A percentile compares a stretch with the other conserved stretches of the same genome.
Evolutionary conservation across 106 monocot species (phyloP).

Genomic region (Dendrobium huoshanense): DNA sequence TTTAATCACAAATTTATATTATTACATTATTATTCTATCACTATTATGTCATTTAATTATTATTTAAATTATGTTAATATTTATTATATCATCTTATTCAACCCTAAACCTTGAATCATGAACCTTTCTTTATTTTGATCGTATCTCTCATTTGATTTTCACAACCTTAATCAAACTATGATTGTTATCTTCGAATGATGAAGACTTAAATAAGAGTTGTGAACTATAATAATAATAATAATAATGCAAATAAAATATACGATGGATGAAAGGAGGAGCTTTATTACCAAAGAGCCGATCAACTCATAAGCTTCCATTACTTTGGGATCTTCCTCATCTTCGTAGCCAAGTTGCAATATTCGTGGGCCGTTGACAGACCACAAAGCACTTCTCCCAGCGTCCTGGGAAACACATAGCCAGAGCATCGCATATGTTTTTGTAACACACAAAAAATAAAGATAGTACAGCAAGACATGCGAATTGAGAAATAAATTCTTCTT

Average conservation of each 20-base stretch:
- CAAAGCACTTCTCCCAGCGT: conserved; percentile 68
- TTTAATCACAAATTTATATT: too few species aligned
- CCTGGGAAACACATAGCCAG: conserved; percentile 25
- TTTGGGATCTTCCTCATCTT: conserved; percentile 90
- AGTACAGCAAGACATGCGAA: too few species aligned
- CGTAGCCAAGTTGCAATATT: conserved; percentile 92
- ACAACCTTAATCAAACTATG: not conserved
- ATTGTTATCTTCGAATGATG: not conserved
- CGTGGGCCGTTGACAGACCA: conserved; percentile 92
- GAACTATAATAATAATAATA: not conserved
- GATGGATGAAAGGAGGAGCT: not conserved
- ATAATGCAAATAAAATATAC: not conserved
- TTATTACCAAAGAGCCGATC: conserved; percentile 86
- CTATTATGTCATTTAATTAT: too few species aligned
- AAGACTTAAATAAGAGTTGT: not conserved
- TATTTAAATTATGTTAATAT: too few species aligned
- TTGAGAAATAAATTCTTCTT: too few species aligned
- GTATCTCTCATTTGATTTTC: too few species aligned
- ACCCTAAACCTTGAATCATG: too few species aligned
- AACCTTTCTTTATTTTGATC: too few species aligned
- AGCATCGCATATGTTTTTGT: not conserved
- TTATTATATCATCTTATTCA: too few species aligned
- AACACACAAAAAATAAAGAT: too few species aligned
- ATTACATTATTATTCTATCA: too few species aligned
- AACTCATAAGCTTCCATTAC: conserved; percentile 93